phyloP scores from a whole-genome alignment of 371 early-diverging fungal genomes.

The Apophysomyces sp. region DNA sequence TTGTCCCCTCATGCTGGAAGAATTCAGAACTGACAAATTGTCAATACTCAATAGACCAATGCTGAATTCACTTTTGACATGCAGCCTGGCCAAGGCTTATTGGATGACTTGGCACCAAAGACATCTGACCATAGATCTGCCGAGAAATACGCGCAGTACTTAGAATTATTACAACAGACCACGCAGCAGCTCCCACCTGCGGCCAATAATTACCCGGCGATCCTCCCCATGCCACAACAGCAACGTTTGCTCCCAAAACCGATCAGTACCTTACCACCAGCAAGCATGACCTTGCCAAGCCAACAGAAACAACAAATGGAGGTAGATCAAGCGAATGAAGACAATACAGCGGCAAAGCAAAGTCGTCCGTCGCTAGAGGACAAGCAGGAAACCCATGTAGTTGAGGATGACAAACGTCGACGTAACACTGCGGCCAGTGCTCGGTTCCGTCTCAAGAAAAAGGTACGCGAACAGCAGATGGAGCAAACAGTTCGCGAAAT shows the following conservation, averaged over 20 bases:
- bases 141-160: neutral
- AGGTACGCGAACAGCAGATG: conserved; percentile 74
- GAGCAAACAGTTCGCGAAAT: conserved; percentile 77
- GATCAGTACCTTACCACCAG: neutral
- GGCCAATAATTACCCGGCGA: neutral
- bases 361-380: neutral
- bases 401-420: conserved; percentile 78
- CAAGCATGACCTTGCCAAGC: neutral
- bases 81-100: neutral
- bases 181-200: neutral
- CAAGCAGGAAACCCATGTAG: conserved; percentile 4
- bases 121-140: neutral
- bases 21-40: neutral
- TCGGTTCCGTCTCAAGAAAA: conserved; percentile 89
- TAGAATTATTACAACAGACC: neutral
- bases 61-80: conserved; percentile 4
- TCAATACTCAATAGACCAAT: neutral
- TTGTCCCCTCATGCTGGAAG: neutral
- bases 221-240: neutral
- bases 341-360: neutral
- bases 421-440: conserved; percentile 92
- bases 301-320: neutral
- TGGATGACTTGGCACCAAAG: neutral
- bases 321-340: no score
- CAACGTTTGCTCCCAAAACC: neutral